Base-by-base conservation (phyloP, 208 protist genomes). In the Leishmania gerbilli region DNA sequence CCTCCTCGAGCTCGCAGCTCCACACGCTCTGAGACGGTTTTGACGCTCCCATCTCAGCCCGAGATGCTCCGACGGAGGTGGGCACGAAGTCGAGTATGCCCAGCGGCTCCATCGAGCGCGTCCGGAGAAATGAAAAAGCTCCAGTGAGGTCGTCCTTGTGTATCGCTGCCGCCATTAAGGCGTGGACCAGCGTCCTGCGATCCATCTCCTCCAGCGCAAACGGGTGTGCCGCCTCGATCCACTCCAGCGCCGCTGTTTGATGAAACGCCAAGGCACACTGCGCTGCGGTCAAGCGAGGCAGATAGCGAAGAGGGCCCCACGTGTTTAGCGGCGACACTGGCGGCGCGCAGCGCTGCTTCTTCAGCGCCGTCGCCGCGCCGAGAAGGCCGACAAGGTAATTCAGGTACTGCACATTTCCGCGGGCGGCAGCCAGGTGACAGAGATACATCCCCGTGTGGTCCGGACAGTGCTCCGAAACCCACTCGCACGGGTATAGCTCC, bases 401-500 rank as follows among this genome's bases (percentile, higher is more conserved):
- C 1, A 91, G 74, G 45, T 87, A 85, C n/a, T 68, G 65, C 45
- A 83, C 76, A 49, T 90, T 69, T 0, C 90, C 90, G 42, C 67
- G 49, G 19, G 69, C 13, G 7, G 82, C 74, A 19, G 87, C 90
- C 31, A 91, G 67, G 82, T 91, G 87, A 55, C 82, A 84, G 47
- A 89, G 79, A 81, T 82, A 91, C 27, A 60, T 55, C 7, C 90
- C 90, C 15, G 80, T 81, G 71, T 77, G 77, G 47, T 93, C 86
- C 19, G 82, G 79, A 47, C 78, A 77, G 64, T 82, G 67, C n/a
- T 79, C 75, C n/a, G 82, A 86, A 6, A 93, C 77, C 72, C 47
- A 79, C 34, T 86, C 80, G 21, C 90, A 85, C 13, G 84, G 53
- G 60, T 71, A 51, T 19, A 60, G 27, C 24, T 67, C 60, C 31